These are phyloP conservation scores for Botrytis pseudocinerea DNA, from an alignment of 2,329 filamentous ascomycete genomes.

Conservation along the genomic window DNA sequence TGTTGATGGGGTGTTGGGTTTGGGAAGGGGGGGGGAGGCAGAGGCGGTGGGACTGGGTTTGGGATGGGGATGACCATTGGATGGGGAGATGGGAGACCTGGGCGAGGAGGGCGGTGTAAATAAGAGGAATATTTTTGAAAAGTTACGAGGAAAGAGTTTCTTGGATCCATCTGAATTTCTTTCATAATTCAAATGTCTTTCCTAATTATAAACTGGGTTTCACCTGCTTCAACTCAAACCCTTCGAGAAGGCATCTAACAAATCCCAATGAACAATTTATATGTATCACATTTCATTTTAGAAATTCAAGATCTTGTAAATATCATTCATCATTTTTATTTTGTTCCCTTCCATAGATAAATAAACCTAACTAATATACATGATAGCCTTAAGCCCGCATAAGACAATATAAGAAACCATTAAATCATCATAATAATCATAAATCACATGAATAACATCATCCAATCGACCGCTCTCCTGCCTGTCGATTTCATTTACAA, in stretches of 20 bases:
- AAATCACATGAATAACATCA: not conserved
- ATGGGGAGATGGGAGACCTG: constrained; percentile 35
- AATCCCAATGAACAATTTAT: not conserved
- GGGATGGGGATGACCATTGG: constrained; percentile 41
- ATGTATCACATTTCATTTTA: not conserved
- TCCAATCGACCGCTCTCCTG: not conserved
- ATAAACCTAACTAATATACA: constrained; percentile 9
- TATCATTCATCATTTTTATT: not conserved
- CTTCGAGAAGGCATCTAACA: not conserved
- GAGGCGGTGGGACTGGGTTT: too few relatives aligned
- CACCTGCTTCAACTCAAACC: not conserved
- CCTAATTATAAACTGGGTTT: not conserved
- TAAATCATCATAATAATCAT: constrained; percentile 14
- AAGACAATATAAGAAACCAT: not conserved
- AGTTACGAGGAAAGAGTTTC: constrained; percentile 49
- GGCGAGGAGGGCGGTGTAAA: not conserved
- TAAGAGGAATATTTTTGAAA: constrained; percentile 41
- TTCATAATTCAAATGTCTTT: not conserved
- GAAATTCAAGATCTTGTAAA: not conserved
- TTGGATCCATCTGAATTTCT: constrained; percentile 46
- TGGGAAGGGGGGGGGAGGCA: constrained; percentile 44
- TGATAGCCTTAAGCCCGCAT: not conserved
- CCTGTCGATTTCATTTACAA: not conserved
- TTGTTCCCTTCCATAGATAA: not conserved
- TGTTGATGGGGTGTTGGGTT: constrained; percentile 49